Percentiles rank a stretch among this genome's conserved stretches.
Conservation (phyloP, 768 basidiomycete genomes). For the Trametes meyenii region DNA sequence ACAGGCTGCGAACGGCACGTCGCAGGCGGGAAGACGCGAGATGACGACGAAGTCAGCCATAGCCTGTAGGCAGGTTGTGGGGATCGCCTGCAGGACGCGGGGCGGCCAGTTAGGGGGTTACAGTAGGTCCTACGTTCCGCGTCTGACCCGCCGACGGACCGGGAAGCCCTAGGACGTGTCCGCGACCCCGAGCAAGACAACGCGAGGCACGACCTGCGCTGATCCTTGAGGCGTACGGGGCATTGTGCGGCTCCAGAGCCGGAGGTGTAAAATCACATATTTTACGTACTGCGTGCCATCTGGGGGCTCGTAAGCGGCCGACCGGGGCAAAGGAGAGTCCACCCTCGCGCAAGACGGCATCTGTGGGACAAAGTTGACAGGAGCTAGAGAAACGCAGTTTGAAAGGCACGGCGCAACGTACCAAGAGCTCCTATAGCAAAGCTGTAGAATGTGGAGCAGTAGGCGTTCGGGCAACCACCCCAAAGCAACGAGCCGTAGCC, state of each 20-base stretch:
- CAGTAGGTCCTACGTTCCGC: slow-evolving; percentile 2
- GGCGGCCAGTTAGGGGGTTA: background rate
- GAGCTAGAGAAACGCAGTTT: background rate
- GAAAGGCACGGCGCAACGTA: background rate
- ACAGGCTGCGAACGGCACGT: too few species aligned
- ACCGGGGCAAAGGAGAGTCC: background rate
- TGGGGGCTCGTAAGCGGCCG: background rate
- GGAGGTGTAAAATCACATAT: background rate
- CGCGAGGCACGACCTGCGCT: slow-evolving; percentile 18
- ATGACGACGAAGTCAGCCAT: too few species aligned
- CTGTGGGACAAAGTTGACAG: background rate
- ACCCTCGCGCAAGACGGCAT: background rate
- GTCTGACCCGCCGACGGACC: slow-evolving; percentile 4
- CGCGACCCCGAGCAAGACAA: slow-evolving; percentile 12
- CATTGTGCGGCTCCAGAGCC: background rate
- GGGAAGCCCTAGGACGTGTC: slow-evolving; percentile 3
- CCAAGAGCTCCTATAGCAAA: background rate
- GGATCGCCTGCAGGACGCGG: slow-evolving; percentile 10
- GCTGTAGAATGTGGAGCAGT: background rate
- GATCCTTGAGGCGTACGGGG: slow-evolving; percentile 16
- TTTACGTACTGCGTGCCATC: slow-evolving; percentile 16
- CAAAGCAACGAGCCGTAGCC: background rate
- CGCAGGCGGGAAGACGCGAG: too few species aligned
- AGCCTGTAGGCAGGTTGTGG: slow-evolving; percentile 1
- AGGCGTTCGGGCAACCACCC: background rate